Conservation (phyloP, 1,284 basidiomycete species). For the Rhodofomes roseus region DNA sequence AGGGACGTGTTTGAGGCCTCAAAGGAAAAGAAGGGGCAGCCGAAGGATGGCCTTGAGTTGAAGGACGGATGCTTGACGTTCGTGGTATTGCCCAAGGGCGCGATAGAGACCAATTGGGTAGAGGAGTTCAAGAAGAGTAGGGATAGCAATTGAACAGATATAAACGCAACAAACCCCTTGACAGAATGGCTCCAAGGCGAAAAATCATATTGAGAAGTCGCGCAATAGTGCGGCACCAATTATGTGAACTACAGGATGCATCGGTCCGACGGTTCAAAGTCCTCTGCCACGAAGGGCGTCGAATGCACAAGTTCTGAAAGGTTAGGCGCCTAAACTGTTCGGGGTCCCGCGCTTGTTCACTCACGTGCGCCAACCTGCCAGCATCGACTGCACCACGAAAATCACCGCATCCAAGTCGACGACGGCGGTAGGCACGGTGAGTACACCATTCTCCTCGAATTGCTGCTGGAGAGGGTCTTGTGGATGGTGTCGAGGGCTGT, state of each 20-base stretch:
- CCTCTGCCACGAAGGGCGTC: too few relatives aligned
- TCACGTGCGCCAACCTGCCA: conserved; percentile 1
- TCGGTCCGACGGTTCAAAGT: too few relatives aligned
- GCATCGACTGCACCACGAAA: conserved; percentile 8
- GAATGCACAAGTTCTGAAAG: too few relatives aligned
- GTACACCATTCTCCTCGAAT: conserved; percentile 27
- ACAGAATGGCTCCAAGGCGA: too few relatives aligned
- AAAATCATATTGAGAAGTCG: too few relatives aligned
- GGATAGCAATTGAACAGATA: conserved; percentile 1
- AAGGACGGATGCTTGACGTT: conserved; percentile 87
- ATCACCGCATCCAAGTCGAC: conserved; percentile 30
- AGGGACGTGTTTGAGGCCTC: conserved; percentile 70
- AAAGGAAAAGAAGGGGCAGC: conserved; percentile 54
- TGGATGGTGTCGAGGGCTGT: conserved; percentile 9
- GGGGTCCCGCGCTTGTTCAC: not conserved
- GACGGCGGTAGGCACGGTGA: conserved; percentile 44
- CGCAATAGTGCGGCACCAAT: too few relatives aligned
- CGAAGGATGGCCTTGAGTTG: conserved; percentile 79
- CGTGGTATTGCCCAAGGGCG: conserved; percentile 80
- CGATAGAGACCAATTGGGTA: conserved; percentile 84
- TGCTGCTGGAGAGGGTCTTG: conserved; percentile 10
- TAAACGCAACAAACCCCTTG: not conserved
- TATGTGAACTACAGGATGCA: too few relatives aligned
- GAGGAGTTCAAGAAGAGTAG: conserved; percentile 78
- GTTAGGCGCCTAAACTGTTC: not conserved